Base-by-base conservation (phyloP, 2,329 filamentous ascomycete species). In the Cladophialophora chaetospira region DNA sequence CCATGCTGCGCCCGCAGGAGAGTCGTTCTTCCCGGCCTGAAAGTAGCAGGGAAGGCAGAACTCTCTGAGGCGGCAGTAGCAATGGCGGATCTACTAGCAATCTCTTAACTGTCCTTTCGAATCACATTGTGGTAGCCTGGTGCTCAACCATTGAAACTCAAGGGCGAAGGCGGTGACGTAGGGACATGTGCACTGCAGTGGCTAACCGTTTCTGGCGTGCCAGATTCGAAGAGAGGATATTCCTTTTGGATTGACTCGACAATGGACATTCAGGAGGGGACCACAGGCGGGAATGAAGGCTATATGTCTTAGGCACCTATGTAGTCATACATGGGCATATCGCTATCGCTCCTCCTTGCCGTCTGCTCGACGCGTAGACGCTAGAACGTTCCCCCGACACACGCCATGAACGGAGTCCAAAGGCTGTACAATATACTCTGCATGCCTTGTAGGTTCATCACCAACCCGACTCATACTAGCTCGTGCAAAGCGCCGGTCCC, bases 121-220 rank as follows among this genome's bases (percentile, higher is more conserved):
- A 58, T 42, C 36, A 49, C 53, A 60, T 48, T 42, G 47, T 35
- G 47, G 47, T 43, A 60, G 57, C 43, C 53, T 53, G 57, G 40
- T 44, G n/a, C n/a, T 31, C 40, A 5, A 23, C n/a, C 33, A 33
- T 26, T 33, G 25, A 56, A 40, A 49, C 35, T 40, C 43, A 15
- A 33, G 42, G 25, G 38, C 29, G 33, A 35, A 35, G 11, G 46
- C 44, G 23, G 45, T 60, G 57, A 57, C 57, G 57, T 60, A 50
- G 33, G 29, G 36, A 9, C 17, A 11, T 35, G 21, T 17, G 5
- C 23, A 29, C n/a, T 26, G n/a, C 21, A 11, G 19, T 15, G 25
- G 33, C 21, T 28, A 25, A n/a, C 17, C 25, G 11, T 13, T 21
- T 25, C 13, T 4, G n/a, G 21, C 21, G 28, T 17, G 4, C 21